Evolutionary conservation across 202 grass and related monocot species (phyloP).

Genomic region (Zizania palustris): DNA sequence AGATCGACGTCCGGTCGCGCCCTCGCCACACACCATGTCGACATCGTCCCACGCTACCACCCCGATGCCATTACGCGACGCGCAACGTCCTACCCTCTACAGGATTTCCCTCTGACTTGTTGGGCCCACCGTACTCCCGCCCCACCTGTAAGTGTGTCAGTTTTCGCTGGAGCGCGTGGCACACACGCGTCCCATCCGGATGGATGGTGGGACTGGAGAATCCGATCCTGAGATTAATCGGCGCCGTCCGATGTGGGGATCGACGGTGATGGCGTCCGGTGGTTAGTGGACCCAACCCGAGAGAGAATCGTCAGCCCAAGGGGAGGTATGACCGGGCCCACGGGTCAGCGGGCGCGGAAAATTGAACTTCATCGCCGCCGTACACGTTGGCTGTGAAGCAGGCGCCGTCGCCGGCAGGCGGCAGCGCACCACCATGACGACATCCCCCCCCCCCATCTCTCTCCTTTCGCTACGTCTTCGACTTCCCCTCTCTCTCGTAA

Average conservation of each 20-base stretch:
- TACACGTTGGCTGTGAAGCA: not conserved
- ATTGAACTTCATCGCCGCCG: not conserved
- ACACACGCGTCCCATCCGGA: not conserved
- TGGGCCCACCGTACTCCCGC: rapidly evolving
- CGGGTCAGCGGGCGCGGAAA: not conserved
- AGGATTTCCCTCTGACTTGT: rapidly evolving
- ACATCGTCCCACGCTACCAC: not conserved
- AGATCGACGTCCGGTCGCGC: too few relatives aligned
- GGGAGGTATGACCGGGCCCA: not conserved
- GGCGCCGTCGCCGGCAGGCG: too few relatives aligned
- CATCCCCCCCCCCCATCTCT: not conserved
- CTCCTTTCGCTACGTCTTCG: not conserved
- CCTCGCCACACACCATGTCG: not conserved
- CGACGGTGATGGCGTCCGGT: not conserved
- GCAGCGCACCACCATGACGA: conserved; percentile 45
- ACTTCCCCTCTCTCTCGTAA: not conserved
- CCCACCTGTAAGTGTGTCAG: not conserved
- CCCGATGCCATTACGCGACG: not conserved
- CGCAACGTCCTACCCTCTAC: rapidly evolving
- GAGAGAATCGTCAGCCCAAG: too few relatives aligned
- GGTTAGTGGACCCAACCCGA: not conserved
- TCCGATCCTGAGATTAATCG: not conserved
- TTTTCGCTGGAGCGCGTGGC: not conserved
- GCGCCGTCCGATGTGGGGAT: not conserved
- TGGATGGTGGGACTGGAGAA: not conserved